These are phyloP conservation scores for Rhizopogon vinicolor DNA, from an alignment of 768 basidiomycete species.

Conservation along the genomic window DNA sequence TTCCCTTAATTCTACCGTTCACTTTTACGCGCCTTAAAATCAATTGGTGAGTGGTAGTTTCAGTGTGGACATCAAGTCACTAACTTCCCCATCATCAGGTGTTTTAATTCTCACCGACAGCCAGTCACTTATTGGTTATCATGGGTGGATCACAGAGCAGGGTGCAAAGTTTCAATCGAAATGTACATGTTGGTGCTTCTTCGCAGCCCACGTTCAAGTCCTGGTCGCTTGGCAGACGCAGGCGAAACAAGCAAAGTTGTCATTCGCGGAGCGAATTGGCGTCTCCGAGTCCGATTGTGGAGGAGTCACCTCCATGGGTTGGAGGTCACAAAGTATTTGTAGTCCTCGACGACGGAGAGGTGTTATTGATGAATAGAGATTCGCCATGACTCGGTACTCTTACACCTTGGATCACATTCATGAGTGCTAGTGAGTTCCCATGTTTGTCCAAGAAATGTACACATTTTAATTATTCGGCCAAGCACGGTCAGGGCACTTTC, in stretches of 20 bases:
- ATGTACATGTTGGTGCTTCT: background rate
- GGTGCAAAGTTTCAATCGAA: background rate
- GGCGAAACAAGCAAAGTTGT: background rate
- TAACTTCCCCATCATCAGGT: background rate
- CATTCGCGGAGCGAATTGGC: background rate
- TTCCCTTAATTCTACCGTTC: too few species aligned
- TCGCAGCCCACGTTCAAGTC: background rate
- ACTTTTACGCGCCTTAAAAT: background rate
- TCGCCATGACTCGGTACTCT: background rate
- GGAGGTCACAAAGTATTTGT: conserved; percentile 20
- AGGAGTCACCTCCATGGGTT: conserved; percentile 24
- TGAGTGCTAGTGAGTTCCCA: background rate
- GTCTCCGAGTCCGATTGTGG: conserved; percentile 1
- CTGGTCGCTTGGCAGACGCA: background rate
- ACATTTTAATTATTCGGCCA: background rate
- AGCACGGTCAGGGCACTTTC: too few species aligned
- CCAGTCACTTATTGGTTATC: background rate
- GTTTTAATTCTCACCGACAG: background rate
- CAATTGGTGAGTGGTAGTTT: background rate
- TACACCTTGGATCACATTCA: background rate
- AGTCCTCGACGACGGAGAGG: conserved; percentile 22
- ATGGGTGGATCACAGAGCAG: conserved; percentile 15
- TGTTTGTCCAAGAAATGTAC: background rate
- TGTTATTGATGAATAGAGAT: conserved; percentile 8
- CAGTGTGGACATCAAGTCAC: too few species aligned